These are phyloP conservation scores for Lactarius quietus DNA, from an alignment of 768 basidiomycete genomes.

Conservation along the genomic window DNA sequence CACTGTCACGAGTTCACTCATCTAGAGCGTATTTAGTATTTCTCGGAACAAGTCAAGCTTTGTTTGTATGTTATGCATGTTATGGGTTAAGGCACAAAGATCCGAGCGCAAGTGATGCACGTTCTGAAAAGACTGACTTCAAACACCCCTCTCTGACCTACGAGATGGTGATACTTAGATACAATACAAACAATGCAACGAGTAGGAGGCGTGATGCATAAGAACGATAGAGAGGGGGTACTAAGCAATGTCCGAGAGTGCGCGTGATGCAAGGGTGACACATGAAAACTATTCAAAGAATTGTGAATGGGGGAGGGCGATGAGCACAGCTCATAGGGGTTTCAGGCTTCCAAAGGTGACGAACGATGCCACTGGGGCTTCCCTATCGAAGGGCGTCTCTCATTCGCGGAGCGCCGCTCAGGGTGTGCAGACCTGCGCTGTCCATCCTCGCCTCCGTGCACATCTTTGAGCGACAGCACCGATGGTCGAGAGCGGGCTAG, in stretches of 20 bases:
- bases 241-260: constrained; percentile 2
- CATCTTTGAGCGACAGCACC: constrained; percentile 16
- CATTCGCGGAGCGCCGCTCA: constrained; percentile 19
- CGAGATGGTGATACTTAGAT: constrained; percentile 16
- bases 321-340: constrained; percentile 21
- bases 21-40: background rate
- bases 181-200: constrained; percentile 15
- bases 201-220: constrained; percentile 5
- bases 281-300: background rate
- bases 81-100: constrained; percentile 12
- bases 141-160: constrained; percentile 7
- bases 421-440: constrained; percentile 13
- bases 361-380: constrained; percentile 21
- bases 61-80: background rate
- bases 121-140: constrained; percentile 10
- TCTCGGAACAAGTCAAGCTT: constrained; percentile 1
- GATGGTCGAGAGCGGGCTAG: constrained; percentile 15
- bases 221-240: constrained; percentile 16
- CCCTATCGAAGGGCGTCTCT: constrained; percentile 24
- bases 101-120: constrained; percentile 6
- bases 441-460: constrained; percentile 13
- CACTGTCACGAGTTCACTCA: constrained; percentile 13
- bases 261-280: constrained; percentile 13
- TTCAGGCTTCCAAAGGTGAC: constrained; percentile 16
- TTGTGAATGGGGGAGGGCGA: background rate